A percentile compares a stretch with the other conserved stretches of the same genome.
Conservation (phyloP, 352 stramenopile species). For the Pilasporangium apinafurcum region DNA sequence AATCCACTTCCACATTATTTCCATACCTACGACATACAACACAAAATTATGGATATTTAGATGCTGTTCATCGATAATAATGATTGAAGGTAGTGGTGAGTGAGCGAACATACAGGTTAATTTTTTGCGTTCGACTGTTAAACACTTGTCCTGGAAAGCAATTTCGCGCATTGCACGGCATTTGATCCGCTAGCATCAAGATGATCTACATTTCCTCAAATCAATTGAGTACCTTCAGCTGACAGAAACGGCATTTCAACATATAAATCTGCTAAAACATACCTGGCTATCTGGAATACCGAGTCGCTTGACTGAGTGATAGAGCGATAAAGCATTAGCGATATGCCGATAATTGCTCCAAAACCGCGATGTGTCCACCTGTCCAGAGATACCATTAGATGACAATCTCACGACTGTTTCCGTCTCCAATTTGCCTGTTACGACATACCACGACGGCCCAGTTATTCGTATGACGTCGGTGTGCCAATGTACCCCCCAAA, state of each 20-base stretch:
- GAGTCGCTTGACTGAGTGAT: constrained; percentile 89
- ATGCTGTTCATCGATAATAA: background rate
- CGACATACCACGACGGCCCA: constrained; percentile 75
- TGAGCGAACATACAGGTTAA: constrained; percentile 58
- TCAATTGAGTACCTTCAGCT: background rate
- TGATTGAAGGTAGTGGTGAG: background rate
- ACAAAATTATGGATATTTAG: background rate
- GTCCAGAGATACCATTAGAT: background rate
- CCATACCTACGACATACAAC: constrained; percentile 50
- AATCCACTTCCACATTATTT: constrained; percentile 93
- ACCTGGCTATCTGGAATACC: constrained; percentile 93
- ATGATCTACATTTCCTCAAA: constrained; percentile 68
- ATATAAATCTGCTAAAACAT: background rate
- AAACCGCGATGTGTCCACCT: constrained; percentile 94
- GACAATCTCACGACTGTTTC: no score
- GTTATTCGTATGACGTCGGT: constrained; percentile 81
- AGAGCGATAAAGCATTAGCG: constrained; percentile 93
- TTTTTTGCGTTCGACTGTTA: constrained; percentile 86
- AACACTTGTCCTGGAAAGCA: constrained; percentile 89
- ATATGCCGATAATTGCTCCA: constrained; percentile 98
- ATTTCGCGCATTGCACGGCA: constrained; percentile 90
- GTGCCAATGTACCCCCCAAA: constrained; percentile 1
- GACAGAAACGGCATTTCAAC: background rate
- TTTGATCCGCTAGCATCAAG: constrained; percentile 96
- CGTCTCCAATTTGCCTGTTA: background rate